Percentiles rank a stretch among this genome's conserved stretches.
phyloP scores from a whole-genome alignment of 768 basidiomycete species.

The Lentinula boryana region DNA sequence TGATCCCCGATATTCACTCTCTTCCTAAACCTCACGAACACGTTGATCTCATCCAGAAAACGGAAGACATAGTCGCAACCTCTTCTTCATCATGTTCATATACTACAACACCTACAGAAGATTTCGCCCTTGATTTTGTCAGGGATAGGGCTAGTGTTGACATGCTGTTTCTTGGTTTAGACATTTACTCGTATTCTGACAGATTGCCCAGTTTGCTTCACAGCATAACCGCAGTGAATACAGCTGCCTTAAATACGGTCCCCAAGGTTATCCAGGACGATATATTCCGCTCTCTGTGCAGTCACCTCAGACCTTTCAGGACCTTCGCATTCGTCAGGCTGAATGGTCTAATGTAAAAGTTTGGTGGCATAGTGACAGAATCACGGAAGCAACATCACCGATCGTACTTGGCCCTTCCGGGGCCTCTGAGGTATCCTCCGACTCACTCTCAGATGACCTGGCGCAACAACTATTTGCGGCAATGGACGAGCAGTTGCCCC shows the following conservation, averaged over 20 bases:
- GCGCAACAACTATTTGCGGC: conserved; percentile 49
- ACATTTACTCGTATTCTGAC: not conserved
- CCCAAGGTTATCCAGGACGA: conserved; percentile 45
- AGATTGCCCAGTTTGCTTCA: conserved; percentile 43
- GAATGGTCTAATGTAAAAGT: conserved; percentile 25
- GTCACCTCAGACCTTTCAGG: conserved; percentile 49
- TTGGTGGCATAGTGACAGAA: conserved; percentile 44
- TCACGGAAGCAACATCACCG: conserved; percentile 9
- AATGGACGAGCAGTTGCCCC: conserved; percentile 35
- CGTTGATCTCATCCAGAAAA: not conserved
- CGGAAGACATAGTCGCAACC: not conserved
- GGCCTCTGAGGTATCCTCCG: conserved; percentile 12
- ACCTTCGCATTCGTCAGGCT: conserved; percentile 48
- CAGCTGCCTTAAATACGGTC: conserved; percentile 61
- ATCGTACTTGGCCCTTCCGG: conserved; percentile 24
- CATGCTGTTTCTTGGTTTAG: not conserved
- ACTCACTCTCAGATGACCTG: conserved; percentile 20
- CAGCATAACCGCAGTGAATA: conserved; percentile 74
- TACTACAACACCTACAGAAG: not conserved
- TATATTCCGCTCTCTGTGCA: conserved; percentile 64
- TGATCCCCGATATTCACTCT: not conserved
- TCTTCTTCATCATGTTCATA: not conserved
- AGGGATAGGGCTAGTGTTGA: not conserved
- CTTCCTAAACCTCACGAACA: not conserved
- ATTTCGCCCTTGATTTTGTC: not conserved